Evolutionary conservation across 305 asterid genomes (phyloP), one percentile per base, ranked within the genome.

Genomic region (Fraxinus xanthoxyloides): DNA sequence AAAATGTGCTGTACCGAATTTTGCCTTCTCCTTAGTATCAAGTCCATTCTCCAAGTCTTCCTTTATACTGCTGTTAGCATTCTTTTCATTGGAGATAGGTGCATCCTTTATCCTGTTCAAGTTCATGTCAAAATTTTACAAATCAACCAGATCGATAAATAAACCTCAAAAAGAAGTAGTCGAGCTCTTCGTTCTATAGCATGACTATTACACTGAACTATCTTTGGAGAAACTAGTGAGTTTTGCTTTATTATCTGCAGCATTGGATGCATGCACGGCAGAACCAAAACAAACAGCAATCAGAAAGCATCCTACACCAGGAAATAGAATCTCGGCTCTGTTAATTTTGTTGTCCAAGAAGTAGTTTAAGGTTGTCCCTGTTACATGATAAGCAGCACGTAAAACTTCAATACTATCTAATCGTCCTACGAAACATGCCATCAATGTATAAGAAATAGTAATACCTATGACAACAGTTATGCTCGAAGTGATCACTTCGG

Each of bases 381-480:
- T 43, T 38, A 79, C 24, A 77, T 12, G 13, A 67, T 61, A n/a
- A 13, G n/a, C 81, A 69, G 34, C 19, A 61, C 34, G 34, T 51
- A 19, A 30, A 79, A 34, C 56, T 17, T 85, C 78, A 26, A 38
- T 21, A 61, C 7, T 61, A 35, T 34, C 76, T 5, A 65, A 24
- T 65, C 7, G 19, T 24, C n/a, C 17, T 28, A 24, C 7, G 0
- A 26, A 65, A 65, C 31, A 26, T 10, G 73, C n/a, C 7, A 9
- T 23, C 7, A 0, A 34, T 56, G 48, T 54, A 56, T 63, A 21
- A 78, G 43, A 51, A 63, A 30, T 1, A 7, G 28, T 43, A 78
- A 80, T 90, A 95, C 98, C 98, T 87, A 95, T 89, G 65, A 95
- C 98, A 67, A 95, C 98, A 34, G 97, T 86, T 79, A 93, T 90